These are phyloP conservation scores for Tilletia caries DNA, from an alignment of 1,284 basidiomycete genomes.

Conservation along the genomic window DNA sequence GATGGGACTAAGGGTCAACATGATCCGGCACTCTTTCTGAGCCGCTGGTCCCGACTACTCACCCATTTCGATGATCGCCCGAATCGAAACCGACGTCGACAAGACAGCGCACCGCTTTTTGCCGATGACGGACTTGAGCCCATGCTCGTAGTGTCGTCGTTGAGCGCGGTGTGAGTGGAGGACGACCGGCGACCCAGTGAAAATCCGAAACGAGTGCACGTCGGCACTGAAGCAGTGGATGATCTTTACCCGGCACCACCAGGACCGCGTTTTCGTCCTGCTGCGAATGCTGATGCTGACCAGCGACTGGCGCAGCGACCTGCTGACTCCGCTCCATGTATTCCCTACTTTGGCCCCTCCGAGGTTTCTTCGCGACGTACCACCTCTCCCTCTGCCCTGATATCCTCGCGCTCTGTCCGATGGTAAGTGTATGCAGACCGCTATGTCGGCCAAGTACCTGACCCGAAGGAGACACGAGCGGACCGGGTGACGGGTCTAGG, in stretches of 20 bases:
- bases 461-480: conserved; percentile 67
- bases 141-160: not conserved
- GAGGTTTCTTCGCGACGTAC: conserved; percentile 72
- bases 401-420: conserved; percentile 74
- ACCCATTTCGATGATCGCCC: too few relatives aligned
- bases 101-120: not conserved
- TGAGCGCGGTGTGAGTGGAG: not conserved
- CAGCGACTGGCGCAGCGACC: too few relatives aligned
- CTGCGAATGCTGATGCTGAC: not conserved
- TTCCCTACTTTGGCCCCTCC: not conserved
- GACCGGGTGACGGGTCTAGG: conserved; percentile 66
- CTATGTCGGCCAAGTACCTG: conserved; percentile 64
- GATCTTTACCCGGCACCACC: not conserved
- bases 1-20: too few relatives aligned
- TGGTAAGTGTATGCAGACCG: conserved; percentile 83
- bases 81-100: not conserved
- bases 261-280: not conserved
- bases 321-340: too few relatives aligned
- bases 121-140: not conserved
- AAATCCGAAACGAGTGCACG: not conserved
- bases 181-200: not conserved
- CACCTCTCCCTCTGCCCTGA: conserved; percentile 64
- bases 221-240: not conserved
- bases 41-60: too few relatives aligned
- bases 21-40: too few relatives aligned